These are phyloP conservation scores for Hemisphaericaspora subhashii DNA, from an alignment of 1,139 yeast genomes.

Conservation along the genomic window DNA sequence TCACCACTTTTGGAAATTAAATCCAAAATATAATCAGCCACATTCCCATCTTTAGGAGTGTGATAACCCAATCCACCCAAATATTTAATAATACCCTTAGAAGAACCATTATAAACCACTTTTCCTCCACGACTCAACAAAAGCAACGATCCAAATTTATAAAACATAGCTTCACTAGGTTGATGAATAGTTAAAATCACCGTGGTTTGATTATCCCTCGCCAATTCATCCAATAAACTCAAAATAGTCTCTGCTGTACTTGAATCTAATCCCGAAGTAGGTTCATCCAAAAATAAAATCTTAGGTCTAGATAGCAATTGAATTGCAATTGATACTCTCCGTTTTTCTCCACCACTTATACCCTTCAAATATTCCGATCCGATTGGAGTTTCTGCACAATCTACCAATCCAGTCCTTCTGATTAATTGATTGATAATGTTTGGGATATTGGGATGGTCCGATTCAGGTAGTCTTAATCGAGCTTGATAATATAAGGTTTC, in stretches of 20 bases:
- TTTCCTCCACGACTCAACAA: conserved; percentile 72
- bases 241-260: conserved; percentile 70
- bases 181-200: conserved; percentile 81
- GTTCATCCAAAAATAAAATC: conserved; percentile 70
- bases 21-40: conserved; percentile 75
- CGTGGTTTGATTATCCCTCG: conserved; percentile 60
- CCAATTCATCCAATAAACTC: conserved; percentile 55
- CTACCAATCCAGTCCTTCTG: conserved; percentile 62
- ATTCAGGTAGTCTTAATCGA: conserved; percentile 50
- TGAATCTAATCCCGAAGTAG: conserved; percentile 85
- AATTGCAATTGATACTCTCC: conserved; percentile 74
- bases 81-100: conserved; percentile 45
- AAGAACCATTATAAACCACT: conserved; percentile 61
- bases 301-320: conserved; percentile 69
- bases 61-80: conserved; percentile 40
- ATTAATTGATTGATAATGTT: conserved; percentile 50
- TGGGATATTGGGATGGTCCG: conserved; percentile 25
- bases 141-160: conserved; percentile 63
- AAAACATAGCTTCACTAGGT: conserved; percentile 67
- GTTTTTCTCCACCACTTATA: conserved; percentile 79
- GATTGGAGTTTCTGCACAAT: conserved; percentile 70
- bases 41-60: conserved; percentile 58
- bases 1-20: conserved; percentile 52
- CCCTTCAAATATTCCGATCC: conserved; percentile 73
- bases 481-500: conserved; percentile 74